phyloP scores from a whole-genome alignment of 176 grass and related monocot species.

The Saccharum spontaneum region DNA sequence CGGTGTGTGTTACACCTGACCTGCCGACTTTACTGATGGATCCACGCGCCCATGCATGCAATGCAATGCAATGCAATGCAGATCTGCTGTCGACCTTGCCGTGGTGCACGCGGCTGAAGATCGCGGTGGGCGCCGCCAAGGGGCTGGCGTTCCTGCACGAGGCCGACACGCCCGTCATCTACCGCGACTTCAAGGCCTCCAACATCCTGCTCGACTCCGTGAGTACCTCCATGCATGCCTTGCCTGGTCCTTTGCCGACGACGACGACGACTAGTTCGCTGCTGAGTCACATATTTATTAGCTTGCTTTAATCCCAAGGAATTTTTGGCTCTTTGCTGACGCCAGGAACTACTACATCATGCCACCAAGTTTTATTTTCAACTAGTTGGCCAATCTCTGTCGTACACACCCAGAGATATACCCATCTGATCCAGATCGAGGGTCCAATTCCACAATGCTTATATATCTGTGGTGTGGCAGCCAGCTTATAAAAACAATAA shows the following conservation, averaged over 20 bases:
- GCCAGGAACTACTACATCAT: background rate
- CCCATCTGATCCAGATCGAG: background rate
- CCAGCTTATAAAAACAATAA: background rate
- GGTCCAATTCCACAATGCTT: no score
- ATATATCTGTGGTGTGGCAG: background rate
- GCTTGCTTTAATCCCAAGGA: background rate
- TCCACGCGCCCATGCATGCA: background rate
- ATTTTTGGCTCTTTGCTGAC: background rate
- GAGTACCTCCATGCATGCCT: background rate
- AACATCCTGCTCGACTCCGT: conserved; percentile 94
- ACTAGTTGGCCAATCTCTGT: background rate
- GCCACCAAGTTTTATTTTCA: conserved; percentile 16
- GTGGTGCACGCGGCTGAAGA: conserved; percentile 86
- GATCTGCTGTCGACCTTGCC: conserved; percentile 62
- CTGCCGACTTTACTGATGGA: no score
- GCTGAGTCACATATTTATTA: no score
- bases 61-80: conserved; percentile 46
- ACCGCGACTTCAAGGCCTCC: conserved; percentile 95
- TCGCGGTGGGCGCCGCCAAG: conserved; percentile 83
- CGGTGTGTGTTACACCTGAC: no score
- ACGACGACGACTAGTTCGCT: conserved; percentile 1
- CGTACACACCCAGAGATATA: background rate
- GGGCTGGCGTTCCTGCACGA: conserved; percentile 91
- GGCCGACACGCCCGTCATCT: conserved; percentile 82
- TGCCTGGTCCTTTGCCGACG: no score